Percentiles rank a stretch among this genome's conserved stretches.
These are phyloP conservation scores for Mrakia blollopis DNA, from an alignment of 768 basidiomycete species.

Conservation along the genomic window DNA sequence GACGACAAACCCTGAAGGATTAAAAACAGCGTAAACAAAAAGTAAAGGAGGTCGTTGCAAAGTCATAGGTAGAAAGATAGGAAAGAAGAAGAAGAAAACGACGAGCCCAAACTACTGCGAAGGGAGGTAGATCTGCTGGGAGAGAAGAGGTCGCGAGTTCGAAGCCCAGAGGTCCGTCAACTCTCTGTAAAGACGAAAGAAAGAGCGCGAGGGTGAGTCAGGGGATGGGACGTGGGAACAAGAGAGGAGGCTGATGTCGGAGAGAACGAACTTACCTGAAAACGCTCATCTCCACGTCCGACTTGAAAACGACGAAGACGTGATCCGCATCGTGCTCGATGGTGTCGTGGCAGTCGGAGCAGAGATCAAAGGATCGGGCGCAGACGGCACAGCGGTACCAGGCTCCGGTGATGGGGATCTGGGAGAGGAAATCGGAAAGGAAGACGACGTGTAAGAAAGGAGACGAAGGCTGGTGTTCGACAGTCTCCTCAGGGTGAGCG, in stretches of 20 bases:
- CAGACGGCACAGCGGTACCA: slow-evolving; percentile 93
- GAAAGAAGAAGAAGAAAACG: neutral
- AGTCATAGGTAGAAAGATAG: neutral
- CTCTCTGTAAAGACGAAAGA: neutral
- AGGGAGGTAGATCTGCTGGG: slow-evolving; percentile 27
- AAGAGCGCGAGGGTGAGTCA: neutral
- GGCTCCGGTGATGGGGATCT: slow-evolving; percentile 65
- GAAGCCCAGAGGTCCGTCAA: slow-evolving; percentile 23
- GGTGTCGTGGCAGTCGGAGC: slow-evolving; percentile 65
- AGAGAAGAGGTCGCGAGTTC: slow-evolving; percentile 21
- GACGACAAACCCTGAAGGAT: too few species aligned
- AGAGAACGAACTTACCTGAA: slow-evolving; percentile 14
- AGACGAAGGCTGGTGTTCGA: neutral
- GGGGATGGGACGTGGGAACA: too few species aligned
- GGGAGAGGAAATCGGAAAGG: neutral
- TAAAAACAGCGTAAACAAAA: too few species aligned
- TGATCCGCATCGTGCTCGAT: slow-evolving; percentile 67
- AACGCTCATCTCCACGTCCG: slow-evolving; percentile 51
- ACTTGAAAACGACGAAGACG: slow-evolving; percentile 81
- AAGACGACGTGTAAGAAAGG: neutral
- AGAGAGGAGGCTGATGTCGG: neutral
- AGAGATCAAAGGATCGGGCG: slow-evolving; percentile 64
- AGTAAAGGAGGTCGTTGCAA: neutral
- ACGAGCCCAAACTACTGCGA: neutral
- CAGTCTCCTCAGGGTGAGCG: too few species aligned